Base-by-base conservation (phyloP, 768 basidiomycete genomes). In the Mrakia hoshinonis region DNA sequence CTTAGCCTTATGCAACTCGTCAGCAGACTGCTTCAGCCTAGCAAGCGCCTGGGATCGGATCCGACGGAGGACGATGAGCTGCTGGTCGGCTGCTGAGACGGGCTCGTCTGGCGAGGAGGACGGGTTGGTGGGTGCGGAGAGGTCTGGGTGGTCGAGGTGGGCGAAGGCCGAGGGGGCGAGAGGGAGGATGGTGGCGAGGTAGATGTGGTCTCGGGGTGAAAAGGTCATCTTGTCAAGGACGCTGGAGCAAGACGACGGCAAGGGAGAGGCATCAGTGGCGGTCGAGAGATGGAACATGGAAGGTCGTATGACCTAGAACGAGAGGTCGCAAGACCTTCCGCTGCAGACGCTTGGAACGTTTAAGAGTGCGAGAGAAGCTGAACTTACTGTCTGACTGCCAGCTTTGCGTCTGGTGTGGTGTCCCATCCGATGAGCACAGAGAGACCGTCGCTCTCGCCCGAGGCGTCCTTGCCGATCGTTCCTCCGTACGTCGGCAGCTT, bases 181-280 rank as follows among this genome's bases (percentile, higher is more conserved):
- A n/a, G 34, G 52, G 39, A 63, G 61, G 38, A 63, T 63, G 7
- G 64, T 54, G 43, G 38, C 47, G 15, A 72, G 46, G 54, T 60
- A 67, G 15, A 72, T 61, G 48, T 49, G 62, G 48, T 72, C 70
- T 46, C n/a, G 20, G 6, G 70, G 64, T 11, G 38, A 31, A 34
- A 72, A 66, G 26, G 70, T 47, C 64, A 72, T 66, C 46, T 66
- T 72, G 29, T 58, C 55, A 15, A 72, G 43, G 24, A 72, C 70
- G 65, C 70, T 72, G 70, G 0, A 13, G 31, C 5, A 18, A 49
- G 49, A 38, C 10, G 51, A 52, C 22, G 51, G 51, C 10, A 29
- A 52, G 20, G 51, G 20, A 4, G 55, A 34, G 55, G 55, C 6
- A 18, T 24, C 24, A 9, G 26, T 5, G 20, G n/a, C n/a, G n/a